phyloP scores from a whole-genome alignment of 169 alveolate genomes.

The Babesia sp. region DNA sequence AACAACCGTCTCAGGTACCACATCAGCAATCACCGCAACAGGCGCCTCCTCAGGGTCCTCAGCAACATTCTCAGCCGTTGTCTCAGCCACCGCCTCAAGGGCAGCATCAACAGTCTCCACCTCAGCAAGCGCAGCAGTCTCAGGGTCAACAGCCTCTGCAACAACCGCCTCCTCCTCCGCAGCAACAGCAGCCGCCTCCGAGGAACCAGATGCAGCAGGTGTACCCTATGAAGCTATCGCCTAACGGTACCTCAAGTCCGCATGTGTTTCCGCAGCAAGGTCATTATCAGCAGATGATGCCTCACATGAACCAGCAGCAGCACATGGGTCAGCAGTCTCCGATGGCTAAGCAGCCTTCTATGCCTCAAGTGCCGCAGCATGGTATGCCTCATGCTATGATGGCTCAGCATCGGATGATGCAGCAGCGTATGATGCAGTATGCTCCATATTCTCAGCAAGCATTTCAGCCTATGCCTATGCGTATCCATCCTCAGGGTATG shows the following conservation, averaged over 20 bases:
- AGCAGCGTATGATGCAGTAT: conserved; percentile 22
- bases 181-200: conserved; percentile 19
- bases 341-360: conserved; percentile 39
- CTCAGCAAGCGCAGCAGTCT: conserved; percentile 1
- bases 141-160: not conserved
- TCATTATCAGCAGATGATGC: conserved; percentile 28
- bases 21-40: not conserved
- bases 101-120: conserved; percentile 1
- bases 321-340: conserved; percentile 57
- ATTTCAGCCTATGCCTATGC: conserved; percentile 35
- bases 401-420: conserved; percentile 33
- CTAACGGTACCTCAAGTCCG: conserved; percentile 58
- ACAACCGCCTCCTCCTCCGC: not conserved
- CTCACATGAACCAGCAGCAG: conserved; percentile 14
- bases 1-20: not conserved
- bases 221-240: conserved; percentile 52
- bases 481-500: conserved; percentile 31
- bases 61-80: not conserved
- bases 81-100: conserved; percentile 1
- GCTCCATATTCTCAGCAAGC: conserved; percentile 41
- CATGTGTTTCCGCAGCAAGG: conserved; percentile 58
- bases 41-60: not conserved
- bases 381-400: conserved; percentile 47
- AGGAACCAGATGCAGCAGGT: conserved; percentile 37
- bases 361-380: conserved; percentile 39